Evolutionary conservation across 108 stramenopile genomes (phyloP), one percentile per base, ranked within the genome.

Genomic region (Licmophora abbreviata): DNA sequence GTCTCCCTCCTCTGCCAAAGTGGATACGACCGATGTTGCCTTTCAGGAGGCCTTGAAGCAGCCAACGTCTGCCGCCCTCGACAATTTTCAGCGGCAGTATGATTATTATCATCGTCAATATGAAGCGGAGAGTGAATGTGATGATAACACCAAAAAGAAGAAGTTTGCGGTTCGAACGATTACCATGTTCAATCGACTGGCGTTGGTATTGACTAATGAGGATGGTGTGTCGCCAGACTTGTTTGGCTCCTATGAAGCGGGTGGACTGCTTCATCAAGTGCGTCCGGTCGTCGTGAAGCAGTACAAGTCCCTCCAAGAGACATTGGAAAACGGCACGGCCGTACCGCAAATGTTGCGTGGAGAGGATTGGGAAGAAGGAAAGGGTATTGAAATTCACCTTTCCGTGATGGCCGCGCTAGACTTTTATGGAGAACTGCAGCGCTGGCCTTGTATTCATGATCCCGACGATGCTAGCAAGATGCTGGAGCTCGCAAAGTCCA

Each of bases 261-360:
- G 74, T 28, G 74, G 74, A 28, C 53, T 75, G 31, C 37, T 75
- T 20, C 65, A 75, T 48, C 74, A 75, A 52, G 65, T 75, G 3
- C 68, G 74, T 17, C 74, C 74, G 11, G 64, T 65, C 0, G 49
- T 75, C 34, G 20, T 44, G 8, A 70, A 63, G 51, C 44, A 64
- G n/a, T 75, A 75, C 44, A 46, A 26, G 10, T 61, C 59, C 27
- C 49, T 75, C 31, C 48, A 36, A n/a, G 74, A 75, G 31, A 75
- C 74, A 1, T 38, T 75, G 56, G 64, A 61, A 23, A 28, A 34
- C 4, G 9, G 4, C 8, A 24, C 57, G 10, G 48, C 68, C 21
- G 74, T 75, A 10, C 74, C 74, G 30, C 74, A 75, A 51, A 75
- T 75, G 74, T 56, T 75, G 12, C 64, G 74, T 17, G 68, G 69